Evolutionary conservation across 2,329 filamentous ascomycete genomes (phyloP), one percentile per base, ranked within the genome.

Genomic region (Alternaria incomplexa): DNA sequence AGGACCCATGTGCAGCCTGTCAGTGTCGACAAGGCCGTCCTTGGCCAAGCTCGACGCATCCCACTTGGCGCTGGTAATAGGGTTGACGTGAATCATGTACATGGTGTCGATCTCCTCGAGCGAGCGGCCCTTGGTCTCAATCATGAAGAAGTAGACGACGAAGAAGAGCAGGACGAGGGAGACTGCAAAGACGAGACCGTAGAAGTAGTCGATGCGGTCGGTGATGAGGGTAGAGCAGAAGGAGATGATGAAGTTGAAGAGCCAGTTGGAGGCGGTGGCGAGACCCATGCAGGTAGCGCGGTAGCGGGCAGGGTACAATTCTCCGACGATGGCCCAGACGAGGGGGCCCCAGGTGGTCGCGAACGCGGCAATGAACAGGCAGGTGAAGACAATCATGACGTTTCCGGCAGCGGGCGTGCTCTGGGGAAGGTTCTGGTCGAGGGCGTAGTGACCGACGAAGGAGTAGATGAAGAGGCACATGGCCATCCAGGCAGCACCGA

Each of bases 141-240:
- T 88, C 67, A 93, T 87, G 79, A 93, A 93, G 81, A 94, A 92
- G 83, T 91, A 94, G 47, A 93, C 90, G 30, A 93, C 77, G 0
- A 89, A 67, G 1, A 88, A 87, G 0, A 87, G 90, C 0, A 86
- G 81, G 17, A 91, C 80, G 65, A 90, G 75, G 89, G 93, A 61
- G 0, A 84, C 89, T 0, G 90, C 91, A 77, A 94, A 94, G 43
- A 94, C 89, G 62, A 93, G 91, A 4, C 91, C 91, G 72, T 92
- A 92, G 3, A 85, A 85, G 78, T 90, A 93, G 69, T 90, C 86
- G 62, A 93, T 93, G 3, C 86, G 85, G 0, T 84, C 81, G 0
- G 89, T 91, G 76, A 94, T 93, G 79, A 93, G 92, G 2, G 91
- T 90, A 0, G 91, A 93, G 82, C 93, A 93, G 83, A 94, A 94